Evolutionary conservation across 805 yeast genomes (phyloP), one percentile per base, ranked within the genome.

Genomic region (Torulaspora delbrueckii): DNA sequence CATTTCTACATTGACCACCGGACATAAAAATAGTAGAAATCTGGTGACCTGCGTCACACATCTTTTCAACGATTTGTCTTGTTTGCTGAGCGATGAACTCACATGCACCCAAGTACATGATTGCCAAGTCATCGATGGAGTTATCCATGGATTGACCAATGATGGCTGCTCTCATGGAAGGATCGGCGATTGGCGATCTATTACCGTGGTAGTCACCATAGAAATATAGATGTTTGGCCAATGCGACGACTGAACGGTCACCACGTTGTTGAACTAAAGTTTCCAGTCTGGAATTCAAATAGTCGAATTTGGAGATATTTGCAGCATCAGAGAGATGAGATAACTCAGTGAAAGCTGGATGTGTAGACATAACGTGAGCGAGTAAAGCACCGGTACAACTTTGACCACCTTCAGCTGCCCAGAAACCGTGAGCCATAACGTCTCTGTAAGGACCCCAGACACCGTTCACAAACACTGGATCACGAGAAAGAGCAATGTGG

Each of bases 321-420:
- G 87, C 78, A 16, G 81, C 78, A 53, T 79, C 86, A 0, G 96
- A 81, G 28, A 78, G 68, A 48, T 74, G 76, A 10, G 79, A 76
- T 43, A 91, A 74, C 59, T 86, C 88, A 2, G 79, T 71, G 55
- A 81, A 81, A 0, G 98, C 95, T 0, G 97, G 96, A 62, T 93
- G 98, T 8, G 86, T 83, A 9, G 86, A 75, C 50, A 93, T 67
- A 12, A 91, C 91, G 65, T 87, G 95, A 2, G 93, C 91, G 52
- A 93, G 74, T 32, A 93, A 75, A 25, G 95, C 96, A 56, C 99
- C 99, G 2, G 99, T 93, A 63, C 96, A 86, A 12, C 95, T 84
- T 67, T 93, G 99, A n/a, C 99, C 99, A 62, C 99, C 99, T 69
- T 93, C 99, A 10, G 98, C 96, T 53, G 90, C 74, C 98, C 98